Evolutionary conservation across 2,329 filamentous ascomycete species (phyloP), one percentile per base, ranked within the genome.

Genomic region (Colletotrichum nymphaeae): DNA sequence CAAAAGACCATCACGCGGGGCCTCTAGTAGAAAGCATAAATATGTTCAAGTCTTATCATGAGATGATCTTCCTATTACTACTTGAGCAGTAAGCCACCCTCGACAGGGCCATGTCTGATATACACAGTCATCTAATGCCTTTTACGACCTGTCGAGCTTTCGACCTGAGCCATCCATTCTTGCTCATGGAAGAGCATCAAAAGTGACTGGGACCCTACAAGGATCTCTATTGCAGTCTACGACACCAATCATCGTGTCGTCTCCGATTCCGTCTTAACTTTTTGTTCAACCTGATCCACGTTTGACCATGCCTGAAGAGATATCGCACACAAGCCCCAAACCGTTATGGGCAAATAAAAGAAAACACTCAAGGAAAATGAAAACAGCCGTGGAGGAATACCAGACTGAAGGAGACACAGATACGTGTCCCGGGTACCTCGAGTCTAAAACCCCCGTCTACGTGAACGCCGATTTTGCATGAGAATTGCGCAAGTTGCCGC

Each of bases 271-370:
- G 32, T 66, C 67, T 73, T 62, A 35, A 73, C 60, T 58, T 73
- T 70, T 73, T 70, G 71, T 73, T 71, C 67, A 71, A 70, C 71
- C 67, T 73, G 67, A 57, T 66, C 62, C 71, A 73, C 67, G 69
- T 71, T 71, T 66, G 67, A 57, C 71, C 67, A 73, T 73, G 71
- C 71, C 71, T 62, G 46, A 63, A 28, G n/a, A 73, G 7, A 60
- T 52, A 72, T 53, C 32, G 55, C 59, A 65, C 62, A 64, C 70
- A 69, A 56, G 26, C 70, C 67, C 70, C 46, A 53, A 49, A 55
- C 70, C 67, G 66, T 49, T 55, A 19, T 64, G 70, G 59, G 70
- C 57, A 63, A 58, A 66, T 57, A 60, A 24, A 62, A 58, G 46
- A 52, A 28, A 30, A 30, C 37, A 63, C 52, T 16, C 19, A 60